Base-by-base conservation (phyloP, 352 stramenopile genomes). In the Pythium diclinum region DNA sequence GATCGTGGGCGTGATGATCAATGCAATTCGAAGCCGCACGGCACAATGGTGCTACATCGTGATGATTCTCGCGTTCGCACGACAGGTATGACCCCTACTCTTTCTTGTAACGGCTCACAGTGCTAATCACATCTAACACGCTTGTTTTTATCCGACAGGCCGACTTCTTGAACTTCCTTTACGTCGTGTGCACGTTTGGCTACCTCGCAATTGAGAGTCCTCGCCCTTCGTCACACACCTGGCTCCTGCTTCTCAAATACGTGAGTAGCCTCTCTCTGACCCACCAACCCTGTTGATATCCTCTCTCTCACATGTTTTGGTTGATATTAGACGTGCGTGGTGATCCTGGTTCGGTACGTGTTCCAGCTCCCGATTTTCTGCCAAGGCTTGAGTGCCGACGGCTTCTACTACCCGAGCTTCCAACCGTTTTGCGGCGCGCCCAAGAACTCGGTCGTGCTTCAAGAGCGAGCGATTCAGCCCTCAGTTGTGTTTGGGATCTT, bases 281-380 rank as follows among this genome's bases (percentile, higher is more conserved):
- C 10, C 5, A 47, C 25, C 10, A 38, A 38, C 36, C 19, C 9
- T 32, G 5, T 33, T 46, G 57, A 9, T 47, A 9, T 28, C 7
- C 30, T 44, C n/a, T 47, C 11, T 25, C 48, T 55, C 23, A 69
- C 7, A 32, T 14, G 6, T 16, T 42, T 16, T 14, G 13, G 7
- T 42, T 42, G 36, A 11, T 42, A 1, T 42, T 14, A 81, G 70
- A 78, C 74, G 13, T 78, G 70, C 28, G n/a, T 30, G 3, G 61
- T 76, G 14, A 64, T 81, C n/a, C 67, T 72, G 32, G 23, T 94
- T n/a, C 75, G 85, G 9, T 96, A 94, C 54, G 30, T 77, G 9
- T 94, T 94, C 63, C 87, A 96, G 73, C 57, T 96, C 0, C 87
- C 87, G n/a, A 71, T 94, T 13, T 90, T 96, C 57, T 96, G 87